Evolutionary conservation across 768 basidiomycete genomes (phyloP).

Genomic region (Coprinopsis strossmayeri): DNA sequence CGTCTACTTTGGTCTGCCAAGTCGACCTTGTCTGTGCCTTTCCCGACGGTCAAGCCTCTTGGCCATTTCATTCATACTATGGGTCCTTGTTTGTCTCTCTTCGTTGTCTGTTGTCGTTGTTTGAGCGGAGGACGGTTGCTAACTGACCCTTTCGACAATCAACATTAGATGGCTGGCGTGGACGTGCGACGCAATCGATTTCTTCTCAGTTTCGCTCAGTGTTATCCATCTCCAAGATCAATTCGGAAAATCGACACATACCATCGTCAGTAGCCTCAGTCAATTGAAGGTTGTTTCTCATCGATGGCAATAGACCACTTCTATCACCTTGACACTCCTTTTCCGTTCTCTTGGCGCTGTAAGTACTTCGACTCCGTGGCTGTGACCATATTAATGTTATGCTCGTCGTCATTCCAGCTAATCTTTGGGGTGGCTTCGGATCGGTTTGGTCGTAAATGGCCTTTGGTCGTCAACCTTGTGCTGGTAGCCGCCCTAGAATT

Average conservation of each 20-base stretch:
- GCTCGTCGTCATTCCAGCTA: conserved; percentile 25
- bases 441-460: conserved; percentile 92
- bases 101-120: no score
- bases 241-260: conserved; percentile 34
- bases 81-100: neutral
- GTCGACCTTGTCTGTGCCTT: no score
- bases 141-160: no score
- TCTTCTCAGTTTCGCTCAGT: conserved; percentile 70
- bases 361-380: conserved; percentile 9
- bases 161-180: conserved; percentile 82
- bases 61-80: no score
- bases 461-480: conserved; percentile 69
- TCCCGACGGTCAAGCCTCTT: neutral
- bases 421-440: conserved; percentile 85
- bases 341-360: conserved; percentile 78
- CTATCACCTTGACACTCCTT: conserved; percentile 90
- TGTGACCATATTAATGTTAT: neutral
- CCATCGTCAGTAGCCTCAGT: conserved; percentile 29
- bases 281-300: neutral
- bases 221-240: conserved; percentile 39
- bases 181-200: conserved; percentile 85
- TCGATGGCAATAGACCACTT: conserved; percentile 42
- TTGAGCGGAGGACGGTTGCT: no score
- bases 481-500: conserved; percentile 70
- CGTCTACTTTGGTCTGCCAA: no score